Conservation (phyloP, 495 filamentous ascomycete species). For the Penicilliopsis zonata region DNA sequence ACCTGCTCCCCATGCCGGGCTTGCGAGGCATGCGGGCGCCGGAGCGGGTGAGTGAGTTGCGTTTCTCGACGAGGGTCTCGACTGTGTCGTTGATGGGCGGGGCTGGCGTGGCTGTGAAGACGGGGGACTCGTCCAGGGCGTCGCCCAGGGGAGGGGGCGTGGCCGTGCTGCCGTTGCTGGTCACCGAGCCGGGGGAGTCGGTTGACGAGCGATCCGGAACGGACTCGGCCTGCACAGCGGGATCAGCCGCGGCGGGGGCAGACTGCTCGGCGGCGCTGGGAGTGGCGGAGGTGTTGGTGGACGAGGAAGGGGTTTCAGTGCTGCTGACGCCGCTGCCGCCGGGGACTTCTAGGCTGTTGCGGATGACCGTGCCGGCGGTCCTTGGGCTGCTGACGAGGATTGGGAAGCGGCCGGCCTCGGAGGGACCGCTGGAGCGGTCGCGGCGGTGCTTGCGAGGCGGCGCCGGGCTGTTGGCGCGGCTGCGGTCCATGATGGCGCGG, state of each 20-base stretch:
- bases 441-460: slow-evolving; percentile 53
- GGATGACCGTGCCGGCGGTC: slow-evolving; percentile 32
- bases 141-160: slow-evolving; percentile 20
- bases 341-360: slow-evolving; percentile 56
- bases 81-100: slow-evolving; percentile 5
- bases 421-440: slow-evolving; percentile 70
- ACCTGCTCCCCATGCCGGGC: slow-evolving; percentile 29
- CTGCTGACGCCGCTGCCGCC: too few species aligned
- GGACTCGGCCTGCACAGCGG: too few species aligned
- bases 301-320: slow-evolving; percentile 14
- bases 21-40: slow-evolving; percentile 22
- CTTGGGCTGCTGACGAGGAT: slow-evolving; percentile 55
- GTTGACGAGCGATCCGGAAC: too few species aligned
- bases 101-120: slow-evolving; percentile 27
- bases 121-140: slow-evolving; percentile 24
- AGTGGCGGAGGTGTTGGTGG: slow-evolving; percentile 15
- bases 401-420: slow-evolving; percentile 57
- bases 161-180: slow-evolving; percentile 22
- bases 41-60: slow-evolving; percentile 30
- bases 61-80: slow-evolving; percentile 36
- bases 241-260: slow-evolving; percentile 19
- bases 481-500: slow-evolving; percentile 67
- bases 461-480: slow-evolving; percentile 64
- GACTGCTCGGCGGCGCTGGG: slow-evolving; percentile 18
- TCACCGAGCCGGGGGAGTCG: slow-evolving; percentile 21